Base-by-base conservation (phyloP, 192 early-diverging fungal species). In the Coemansia sp. region DNA sequence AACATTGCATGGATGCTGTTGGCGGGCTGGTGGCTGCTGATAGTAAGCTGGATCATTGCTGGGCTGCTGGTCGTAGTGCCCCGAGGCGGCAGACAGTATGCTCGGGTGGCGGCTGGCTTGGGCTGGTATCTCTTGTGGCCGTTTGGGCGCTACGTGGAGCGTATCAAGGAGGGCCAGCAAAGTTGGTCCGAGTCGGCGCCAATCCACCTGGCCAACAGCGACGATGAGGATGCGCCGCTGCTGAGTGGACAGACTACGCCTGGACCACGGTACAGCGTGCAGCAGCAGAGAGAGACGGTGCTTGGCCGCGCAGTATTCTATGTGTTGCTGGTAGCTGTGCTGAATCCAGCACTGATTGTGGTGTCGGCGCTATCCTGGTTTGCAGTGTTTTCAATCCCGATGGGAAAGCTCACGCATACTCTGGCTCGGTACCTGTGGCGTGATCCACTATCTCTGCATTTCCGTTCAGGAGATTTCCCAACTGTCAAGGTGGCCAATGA, bases 61-160 rank as follows among this genome's bases (percentile, higher is more conserved):
- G 65, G 85, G 9, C 40, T 88, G 6, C 54, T 95, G 21, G 71
- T 79, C 8, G 51, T 82, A 0, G 66, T 81, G 17, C 84, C 84
- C 0, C 66, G 58, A 44, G 82, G 77, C 53, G 86, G 88, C 15
- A 61, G 47, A n/a, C 49, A 39, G 26, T 89, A 87, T 65, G 76
- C 80, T 3, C 53, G 82, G 40, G 88, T 94, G 6, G 59, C 92
- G 5, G 53, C 86, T 0, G 93, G 90, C 46, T 79, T 96, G 0
- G 83, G 87, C 26, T 73, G 82, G 45, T 98, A 98, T 55, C 74
- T 96, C n/a, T 73, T 98, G 16, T 96, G 92, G 91, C 96, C 96
- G 7, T 98, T 98, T 83, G 94, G 93, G 7, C 89, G 92, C 55
- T 93, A 91, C 70, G 88, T 96, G 12, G 90, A 90, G 54, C 82